Conservation (phyloP, 2,329 filamentous ascomycete genomes). For the Ophiosphaerella korrae region DNA sequence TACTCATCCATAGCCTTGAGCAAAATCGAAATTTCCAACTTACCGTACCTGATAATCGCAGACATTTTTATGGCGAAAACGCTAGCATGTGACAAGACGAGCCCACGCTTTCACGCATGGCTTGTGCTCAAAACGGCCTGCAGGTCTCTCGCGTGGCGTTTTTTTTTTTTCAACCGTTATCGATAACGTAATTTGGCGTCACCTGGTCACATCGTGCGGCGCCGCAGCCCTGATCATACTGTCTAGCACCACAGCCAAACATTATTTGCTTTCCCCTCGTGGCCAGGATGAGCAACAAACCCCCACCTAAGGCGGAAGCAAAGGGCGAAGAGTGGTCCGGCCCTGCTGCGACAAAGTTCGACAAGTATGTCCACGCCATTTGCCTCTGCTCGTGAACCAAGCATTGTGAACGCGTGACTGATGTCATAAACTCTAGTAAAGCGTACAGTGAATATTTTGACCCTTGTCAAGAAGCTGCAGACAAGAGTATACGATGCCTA, state of each 20-base stretch:
- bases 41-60: too few species aligned
- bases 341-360: constrained; percentile 46
- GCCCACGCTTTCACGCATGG: background rate
- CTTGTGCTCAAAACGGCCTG: background rate
- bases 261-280: background rate
- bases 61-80: too few species aligned
- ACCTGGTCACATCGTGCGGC: background rate
- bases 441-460: constrained; percentile 88
- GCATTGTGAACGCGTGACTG: constrained; percentile 4
- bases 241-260: background rate
- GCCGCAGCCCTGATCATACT: background rate
- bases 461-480: constrained; percentile 91
- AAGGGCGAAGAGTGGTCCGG: constrained; percentile 31
- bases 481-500: constrained; percentile 83
- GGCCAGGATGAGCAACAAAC: constrained; percentile 12
- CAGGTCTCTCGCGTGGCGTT: background rate
- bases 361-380: constrained; percentile 38
- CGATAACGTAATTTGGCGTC: constrained; percentile 2
- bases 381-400: background rate
- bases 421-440: constrained; percentile 65
- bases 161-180: background rate
- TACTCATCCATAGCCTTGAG: too few species aligned
- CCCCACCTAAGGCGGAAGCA: constrained; percentile 10
- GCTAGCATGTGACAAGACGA: background rate
- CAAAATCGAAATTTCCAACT: too few species aligned